These are phyloP conservation scores for Rutstroemia sp. DNA, from an alignment of 2,329 filamentous ascomycete species.

Conservation along the genomic window DNA sequence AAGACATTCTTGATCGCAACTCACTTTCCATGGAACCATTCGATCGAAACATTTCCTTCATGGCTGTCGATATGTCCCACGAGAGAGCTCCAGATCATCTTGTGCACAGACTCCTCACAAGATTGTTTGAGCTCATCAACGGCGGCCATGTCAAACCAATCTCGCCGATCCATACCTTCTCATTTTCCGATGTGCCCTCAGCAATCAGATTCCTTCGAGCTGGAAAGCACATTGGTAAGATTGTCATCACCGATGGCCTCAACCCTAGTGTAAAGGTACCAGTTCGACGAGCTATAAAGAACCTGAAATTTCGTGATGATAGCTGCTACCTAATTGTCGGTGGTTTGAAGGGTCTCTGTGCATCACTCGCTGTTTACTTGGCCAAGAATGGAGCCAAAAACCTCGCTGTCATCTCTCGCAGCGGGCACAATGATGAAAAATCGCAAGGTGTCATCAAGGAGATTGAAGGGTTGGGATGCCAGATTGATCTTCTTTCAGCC, in stretches of 20 bases:
- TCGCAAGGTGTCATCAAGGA: not conserved
- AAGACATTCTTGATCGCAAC: conserved; percentile 15
- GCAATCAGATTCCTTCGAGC: conserved; percentile 30
- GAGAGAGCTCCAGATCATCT: not conserved
- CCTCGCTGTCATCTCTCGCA: conserved; percentile 12
- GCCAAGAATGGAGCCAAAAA: conserved; percentile 13
- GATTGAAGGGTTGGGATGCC: not conserved
- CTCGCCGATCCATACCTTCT: conserved; percentile 10
- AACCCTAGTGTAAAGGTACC: not conserved
- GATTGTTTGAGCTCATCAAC: not conserved
- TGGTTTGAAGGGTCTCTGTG: conserved; percentile 18
- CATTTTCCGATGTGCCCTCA: conserved; percentile 24
- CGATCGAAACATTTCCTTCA: conserved; percentile 14
- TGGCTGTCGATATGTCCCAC: conserved; percentile 16
- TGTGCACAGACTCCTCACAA: conserved; percentile 6
- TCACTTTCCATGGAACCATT: conserved; percentile 16
- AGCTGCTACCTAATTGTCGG: conserved; percentile 20
- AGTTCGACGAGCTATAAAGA: conserved; percentile 14
- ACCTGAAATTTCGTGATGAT: conserved; percentile 8
- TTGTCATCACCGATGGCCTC: conserved; percentile 25
- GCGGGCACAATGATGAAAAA: conserved; percentile 10
- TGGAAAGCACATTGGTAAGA: conserved; percentile 37
- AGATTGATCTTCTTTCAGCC: not conserved
- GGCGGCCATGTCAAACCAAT: conserved; percentile 16
- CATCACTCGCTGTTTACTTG: conserved; percentile 7